These are phyloP conservation scores for Nicotiana knightiana DNA, from an alignment of 257 asterid genomes.

Conservation along the genomic window DNA sequence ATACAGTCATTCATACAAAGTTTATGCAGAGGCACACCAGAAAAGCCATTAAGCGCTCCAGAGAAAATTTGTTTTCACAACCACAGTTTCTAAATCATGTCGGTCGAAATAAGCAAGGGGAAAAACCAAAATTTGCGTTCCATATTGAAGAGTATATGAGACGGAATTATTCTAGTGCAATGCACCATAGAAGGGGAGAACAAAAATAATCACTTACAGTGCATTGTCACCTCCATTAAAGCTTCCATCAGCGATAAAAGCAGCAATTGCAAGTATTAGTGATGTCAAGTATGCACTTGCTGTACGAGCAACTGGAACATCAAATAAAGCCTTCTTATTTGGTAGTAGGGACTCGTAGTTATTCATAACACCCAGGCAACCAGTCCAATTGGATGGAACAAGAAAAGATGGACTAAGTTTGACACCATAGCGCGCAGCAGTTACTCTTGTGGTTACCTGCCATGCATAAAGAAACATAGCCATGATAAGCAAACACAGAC, in stretches of 20 bases:
- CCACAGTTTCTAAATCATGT: not conserved
- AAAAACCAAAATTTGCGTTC: not conserved
- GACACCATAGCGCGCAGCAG: conserved; percentile 74
- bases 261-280: conserved; percentile 54
- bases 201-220: conserved; percentile 40
- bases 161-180: not conserved
- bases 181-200: not conserved
- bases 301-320: conserved; percentile 80
- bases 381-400: conserved; percentile 92
- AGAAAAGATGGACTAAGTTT: conserved; percentile 92
- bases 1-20: not conserved
- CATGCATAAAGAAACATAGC: not conserved
- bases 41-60: not conserved
- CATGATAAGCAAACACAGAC: not conserved
- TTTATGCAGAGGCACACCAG: not conserved
- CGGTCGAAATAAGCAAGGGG: not conserved
- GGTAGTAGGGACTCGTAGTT: conserved; percentile 82
- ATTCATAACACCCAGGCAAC: conserved; percentile 86
- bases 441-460: conserved; percentile 70
- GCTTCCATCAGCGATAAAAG: conserved; percentile 77
- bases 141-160: not conserved
- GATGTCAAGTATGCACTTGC: conserved; percentile 86
- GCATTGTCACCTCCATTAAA: conserved; percentile 92
- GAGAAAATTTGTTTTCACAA: not conserved
- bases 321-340: conserved; percentile 76